Conservation (phyloP, 139 green algal genomes). For the Chlamydomonas asymmetrica region DNA sequence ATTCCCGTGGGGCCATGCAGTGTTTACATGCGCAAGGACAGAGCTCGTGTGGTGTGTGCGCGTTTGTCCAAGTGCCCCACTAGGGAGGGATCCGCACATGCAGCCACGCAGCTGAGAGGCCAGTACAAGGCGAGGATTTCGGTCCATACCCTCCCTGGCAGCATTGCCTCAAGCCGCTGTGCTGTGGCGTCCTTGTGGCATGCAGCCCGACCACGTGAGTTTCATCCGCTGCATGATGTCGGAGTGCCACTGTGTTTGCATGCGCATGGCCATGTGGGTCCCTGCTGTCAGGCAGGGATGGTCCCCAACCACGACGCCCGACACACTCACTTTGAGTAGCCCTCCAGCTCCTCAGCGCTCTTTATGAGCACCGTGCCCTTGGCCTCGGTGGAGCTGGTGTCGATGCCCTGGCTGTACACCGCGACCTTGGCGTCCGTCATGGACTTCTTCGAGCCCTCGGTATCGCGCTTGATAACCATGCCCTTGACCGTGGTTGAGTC, state of each 20-base stretch:
- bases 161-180: too few species aligned
- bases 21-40: too few species aligned
- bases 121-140: too few species aligned
- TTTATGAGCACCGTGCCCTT: constrained; percentile 98
- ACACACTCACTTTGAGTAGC: constrained; percentile 69
- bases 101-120: too few species aligned
- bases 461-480: constrained; percentile 87
- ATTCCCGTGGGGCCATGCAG: too few species aligned
- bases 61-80: too few species aligned
- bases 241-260: background rate
- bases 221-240: background rate
- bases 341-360: constrained; percentile 90
- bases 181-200: too few species aligned
- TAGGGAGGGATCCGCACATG: too few species aligned
- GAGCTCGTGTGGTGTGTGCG: too few species aligned
- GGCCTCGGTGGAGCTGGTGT: constrained; percentile 84
- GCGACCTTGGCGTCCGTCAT: constrained; percentile 89
- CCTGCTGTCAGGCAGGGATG: background rate
- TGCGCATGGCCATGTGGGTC: background rate
- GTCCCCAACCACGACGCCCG: background rate
- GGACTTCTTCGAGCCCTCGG: constrained; percentile 83
- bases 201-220: too few species aligned
- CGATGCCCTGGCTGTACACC: constrained; percentile 79
- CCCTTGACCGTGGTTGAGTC: constrained; percentile 74
- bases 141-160: too few species aligned